Base-by-base conservation (phyloP, 2,329 filamentous ascomycete genomes). In the Aureobasidium vineae region DNA sequence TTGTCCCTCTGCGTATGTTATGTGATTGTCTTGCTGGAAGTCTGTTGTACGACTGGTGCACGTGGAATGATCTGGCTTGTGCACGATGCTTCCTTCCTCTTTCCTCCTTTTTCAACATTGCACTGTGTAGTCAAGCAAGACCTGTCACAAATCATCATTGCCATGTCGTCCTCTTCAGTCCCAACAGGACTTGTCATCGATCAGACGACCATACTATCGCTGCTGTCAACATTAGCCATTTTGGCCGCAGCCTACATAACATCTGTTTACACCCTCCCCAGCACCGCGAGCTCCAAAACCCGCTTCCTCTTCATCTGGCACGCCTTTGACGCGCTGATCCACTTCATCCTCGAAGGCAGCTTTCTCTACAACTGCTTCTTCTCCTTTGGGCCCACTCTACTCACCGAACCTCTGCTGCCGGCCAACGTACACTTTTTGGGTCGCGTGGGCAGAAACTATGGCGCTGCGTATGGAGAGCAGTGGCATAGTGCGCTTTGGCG, bases 351-450 rank as follows among this genome's bases (percentile, higher is more conserved):
- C 76, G 94, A 98, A 80, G 93, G 92, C 64, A 89, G 87, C 73
- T 98, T 92, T 78, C 86, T 97, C 28, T 97, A 92, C 83, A 91
- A 96, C 80, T 96, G 91, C 81, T 96, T 98, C 84, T 94, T 92
- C 83, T 84, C 84, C 71, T 47, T 23, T 69, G 72, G 40, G 47
- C 69, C 8, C 73, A 75, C 40, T 71, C 71, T 7, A 72, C 70
- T 67, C 36, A 80, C 71, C 69, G 61, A 64, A 8, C 75, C 68
- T 61, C 81, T 80, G 66, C 79, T 81, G 3, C 79, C 81, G 8
- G 78, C 79, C 3, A 77, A 78, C 56, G 77, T 82, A 26, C 81
- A 81, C 72, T 87, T 87, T 75, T 78, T 87, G 3, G 82, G 82
- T 26, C 73, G 77, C n/a, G 73, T 78, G 21, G 80, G 85, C 69